Evolutionary conservation across 768 basidiomycete genomes (phyloP), one percentile per base, ranked within the genome.

Genomic region (Mrakia gelida): DNA sequence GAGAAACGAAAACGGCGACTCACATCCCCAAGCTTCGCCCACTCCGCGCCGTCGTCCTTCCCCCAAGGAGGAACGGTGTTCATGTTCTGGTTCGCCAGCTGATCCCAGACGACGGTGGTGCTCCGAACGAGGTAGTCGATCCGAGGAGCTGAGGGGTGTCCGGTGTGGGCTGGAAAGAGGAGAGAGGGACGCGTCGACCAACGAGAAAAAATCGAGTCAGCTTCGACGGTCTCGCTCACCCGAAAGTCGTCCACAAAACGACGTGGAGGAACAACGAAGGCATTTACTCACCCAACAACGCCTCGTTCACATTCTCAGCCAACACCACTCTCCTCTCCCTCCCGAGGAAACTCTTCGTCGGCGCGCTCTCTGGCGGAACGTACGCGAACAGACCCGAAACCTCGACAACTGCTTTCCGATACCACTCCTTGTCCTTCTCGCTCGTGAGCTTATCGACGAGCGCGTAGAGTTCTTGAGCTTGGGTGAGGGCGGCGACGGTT

Each of bases 301-400:
- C 95, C 63, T 89, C 87, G 80, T 95, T 92, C 61, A 98, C 90
- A 85, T 95, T 92, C 77, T 93, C 92, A 8, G 94, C 94, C 30
- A 97, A 88, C 8, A 88, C 89, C 80, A 92, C 91, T 78, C 95
- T 88, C 81, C 95, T 86, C 73, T 89, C 89, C 83, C 91, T 90
- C 54, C 88, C 88, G 79, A 97, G 84, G 84, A 95, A 98, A 75
- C 88, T 89, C 23, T 88, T 93, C 54, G 86, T 90, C 87, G 54
- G 87, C 88, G 32, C 34, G 15, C 65, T 75, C 75, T 78, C 77
- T 16, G 77, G 62, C 49, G 77, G 73, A 6, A 54, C 73, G 84
- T 96, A 97, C n/a, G 91, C 93, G 63, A 98, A 86, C 43, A 98
- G 84, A 0, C 91, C 91, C 26, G 89, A 87, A 0, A 94, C 93